Conservation (phyloP, 805 yeast species). For the Candida lessepsii region DNA sequence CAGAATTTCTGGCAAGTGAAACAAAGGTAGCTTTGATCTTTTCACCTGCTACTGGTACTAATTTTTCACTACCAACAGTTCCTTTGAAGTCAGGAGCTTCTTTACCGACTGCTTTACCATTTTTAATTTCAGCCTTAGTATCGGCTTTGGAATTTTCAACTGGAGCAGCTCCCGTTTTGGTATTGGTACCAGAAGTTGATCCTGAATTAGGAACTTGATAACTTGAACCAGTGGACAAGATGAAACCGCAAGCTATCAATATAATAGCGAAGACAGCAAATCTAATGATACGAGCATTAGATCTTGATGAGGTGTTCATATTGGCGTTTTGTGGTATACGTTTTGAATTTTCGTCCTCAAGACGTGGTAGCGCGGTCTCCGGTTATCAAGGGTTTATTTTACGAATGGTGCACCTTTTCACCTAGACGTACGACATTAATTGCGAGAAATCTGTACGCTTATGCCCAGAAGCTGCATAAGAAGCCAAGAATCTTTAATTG, state of each 20-base stretch:
- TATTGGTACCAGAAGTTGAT: conserved; percentile 3
- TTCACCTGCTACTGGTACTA: conserved; percentile 36
- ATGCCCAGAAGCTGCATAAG: too few relatives aligned
- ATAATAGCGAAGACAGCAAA: conserved; percentile 38
- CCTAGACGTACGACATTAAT: too few relatives aligned
- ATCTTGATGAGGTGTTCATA: conserved; percentile 29
- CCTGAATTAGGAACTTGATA: conserved; percentile 16
- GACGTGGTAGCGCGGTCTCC: conserved; percentile 5
- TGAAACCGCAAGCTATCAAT: conserved; percentile 35
- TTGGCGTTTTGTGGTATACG: background rate
- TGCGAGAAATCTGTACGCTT: too few relatives aligned
- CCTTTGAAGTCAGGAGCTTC: background rate
- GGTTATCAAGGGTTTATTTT: conserved; percentile 1
- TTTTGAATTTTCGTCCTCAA: background rate
- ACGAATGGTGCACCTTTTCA: background rate
- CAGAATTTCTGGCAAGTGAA: conserved; percentile 75
- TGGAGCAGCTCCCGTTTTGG: too few relatives aligned
- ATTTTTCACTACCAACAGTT: conserved; percentile 15
- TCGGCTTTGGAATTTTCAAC: conserved; percentile 1
- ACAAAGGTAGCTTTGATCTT: conserved; percentile 77
- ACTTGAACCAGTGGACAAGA: conserved; percentile 36
- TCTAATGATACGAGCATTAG: conserved; percentile 39
- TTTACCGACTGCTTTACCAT: background rate
- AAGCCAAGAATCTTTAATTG: too few relatives aligned
- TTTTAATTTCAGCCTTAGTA: background rate